Evolutionary conservation across 2,329 filamentous ascomycete species (phyloP).

Genomic region (Leptoxyphium fumago): DNA sequence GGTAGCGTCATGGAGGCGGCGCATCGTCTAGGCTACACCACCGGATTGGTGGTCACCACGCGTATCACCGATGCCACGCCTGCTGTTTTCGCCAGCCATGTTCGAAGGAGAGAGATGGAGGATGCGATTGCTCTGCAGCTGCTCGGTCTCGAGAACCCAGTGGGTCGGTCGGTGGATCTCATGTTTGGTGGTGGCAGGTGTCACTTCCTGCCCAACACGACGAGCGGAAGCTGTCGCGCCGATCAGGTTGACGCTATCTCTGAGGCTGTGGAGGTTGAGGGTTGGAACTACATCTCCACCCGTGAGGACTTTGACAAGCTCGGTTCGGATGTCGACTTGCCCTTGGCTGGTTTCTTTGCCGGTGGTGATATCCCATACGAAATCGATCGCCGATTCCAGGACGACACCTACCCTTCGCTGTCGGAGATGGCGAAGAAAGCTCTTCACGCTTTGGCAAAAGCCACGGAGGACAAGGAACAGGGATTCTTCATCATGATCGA

Average conservation of each 20-base stretch:
- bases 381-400: conserved; percentile 68
- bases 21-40: conserved; percentile 79
- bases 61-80: conserved; percentile 92
- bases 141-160: conserved; percentile 54
- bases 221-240: conserved; percentile 62
- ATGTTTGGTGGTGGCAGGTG: conserved; percentile 89
- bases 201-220: conserved; percentile 77
- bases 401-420: conserved; percentile 71
- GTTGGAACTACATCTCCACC: conserved; percentile 64
- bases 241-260: conserved; percentile 65
- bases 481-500: conserved; percentile 99
- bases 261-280: conserved; percentile 54
- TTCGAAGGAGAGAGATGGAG: conserved; percentile 62
- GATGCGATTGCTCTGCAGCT: conserved; percentile 89
- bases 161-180: conserved; percentile 78
- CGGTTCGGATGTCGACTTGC: conserved; percentile 57
- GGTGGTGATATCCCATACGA: conserved; percentile 77
- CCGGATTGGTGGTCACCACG: conserved; percentile 88
- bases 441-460: conserved; percentile 61
- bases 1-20: conserved; percentile 89
- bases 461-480: conserved; percentile 69
- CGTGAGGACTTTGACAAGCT: conserved; percentile 59
- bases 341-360: conserved; percentile 76
- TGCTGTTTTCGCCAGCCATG: conserved; percentile 86
- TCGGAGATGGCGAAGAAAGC: conserved; percentile 84